Base-by-base conservation (phyloP, 78 protist genomes). In the Polysphondylium violaceum region DNA sequence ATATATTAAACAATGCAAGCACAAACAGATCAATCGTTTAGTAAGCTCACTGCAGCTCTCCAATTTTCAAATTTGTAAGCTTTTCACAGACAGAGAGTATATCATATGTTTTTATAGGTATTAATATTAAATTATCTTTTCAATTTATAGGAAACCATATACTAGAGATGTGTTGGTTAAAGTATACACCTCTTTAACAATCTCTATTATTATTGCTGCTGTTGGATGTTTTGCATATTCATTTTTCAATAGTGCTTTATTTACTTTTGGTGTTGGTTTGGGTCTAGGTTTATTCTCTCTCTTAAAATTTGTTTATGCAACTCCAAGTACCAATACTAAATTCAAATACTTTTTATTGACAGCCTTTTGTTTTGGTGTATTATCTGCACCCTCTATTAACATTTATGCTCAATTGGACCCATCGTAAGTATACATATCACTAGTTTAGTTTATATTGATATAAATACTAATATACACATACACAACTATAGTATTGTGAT, bases 161-260 rank as follows among this genome's bases (percentile, higher is more conserved):
- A 78, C 88, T 16, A 78, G 64, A 44, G 29, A 65, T 40, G 72
- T 67, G 0, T 50, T 78, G 23, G 71, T 36, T 12, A 78, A 64
- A 25, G 88, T 78, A 51, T 78, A 78, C 41, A 47, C 61, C 3
- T 55, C 75, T 31, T 65, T 78, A 21, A 21, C 88, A 16, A 56
- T 78, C 19, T 50, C 67, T 64, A 19, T 78, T 16, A 4, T 51
- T 25, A 23, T 53, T 36, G 53, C 64, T 17, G 25, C 53, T 33
- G 23, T 44, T 33, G 88, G 88, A 12, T 5, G 40, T 71, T 71
- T 23, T 31, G 40, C 2, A 71, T 78, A 75, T 78, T 33, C 33
- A 27, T 25, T 38, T 64, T 61, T 17, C 75, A 64, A 78, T 33
- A 29, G 14, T 25, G 3, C 33, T 61, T 25, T 64, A 25, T 51